These are phyloP conservation scores for Nasturtium officinale DNA, from an alignment of 345 rosid genomes.

Conservation along the genomic window DNA sequence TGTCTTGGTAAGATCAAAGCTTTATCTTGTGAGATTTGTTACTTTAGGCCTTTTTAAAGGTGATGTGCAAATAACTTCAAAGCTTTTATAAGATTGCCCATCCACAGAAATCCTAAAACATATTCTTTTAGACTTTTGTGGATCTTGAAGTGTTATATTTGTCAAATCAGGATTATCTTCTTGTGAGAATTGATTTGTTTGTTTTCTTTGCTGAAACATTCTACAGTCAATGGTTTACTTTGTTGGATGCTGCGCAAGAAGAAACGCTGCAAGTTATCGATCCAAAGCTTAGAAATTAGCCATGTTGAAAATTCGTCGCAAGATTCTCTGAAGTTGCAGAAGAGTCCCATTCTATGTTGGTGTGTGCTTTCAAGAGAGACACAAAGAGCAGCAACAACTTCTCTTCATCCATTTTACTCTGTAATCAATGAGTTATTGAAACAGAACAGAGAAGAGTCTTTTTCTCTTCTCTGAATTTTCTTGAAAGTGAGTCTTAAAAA, in stretches of 20 bases:
- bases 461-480: not conserved
- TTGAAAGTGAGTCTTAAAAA: not conserved
- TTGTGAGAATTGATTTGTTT: conserved; percentile 5
- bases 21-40: not conserved
- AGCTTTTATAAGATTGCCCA: too few relatives aligned
- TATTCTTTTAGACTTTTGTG: not conserved
- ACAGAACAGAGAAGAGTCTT: not conserved
- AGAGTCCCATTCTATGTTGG: conserved; percentile 6
- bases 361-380: conserved; percentile 5
- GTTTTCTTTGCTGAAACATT: not conserved
- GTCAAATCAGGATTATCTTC: too few relatives aligned
- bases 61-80: not conserved
- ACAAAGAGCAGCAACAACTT: conserved; percentile 17
- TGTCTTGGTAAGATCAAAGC: conserved; percentile 60
- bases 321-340: conserved; percentile 1
- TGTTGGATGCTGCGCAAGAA: conserved; percentile 94
- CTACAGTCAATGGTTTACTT: conserved; percentile 73
- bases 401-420: conserved; percentile 18
- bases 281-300: conserved; percentile 53
- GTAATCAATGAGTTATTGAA: conserved; percentile 19
- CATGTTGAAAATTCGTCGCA: not conserved
- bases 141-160: not conserved
- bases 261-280: conserved; percentile 57
- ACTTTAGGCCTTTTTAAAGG: not conserved
- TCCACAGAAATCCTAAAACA: too few relatives aligned